A percentile compares a stretch with the other conserved stretches of the same genome.
Conservation (phyloP, 2,329 filamentous ascomycete species). For the Aspergillus brunneoviolaceus region DNA sequence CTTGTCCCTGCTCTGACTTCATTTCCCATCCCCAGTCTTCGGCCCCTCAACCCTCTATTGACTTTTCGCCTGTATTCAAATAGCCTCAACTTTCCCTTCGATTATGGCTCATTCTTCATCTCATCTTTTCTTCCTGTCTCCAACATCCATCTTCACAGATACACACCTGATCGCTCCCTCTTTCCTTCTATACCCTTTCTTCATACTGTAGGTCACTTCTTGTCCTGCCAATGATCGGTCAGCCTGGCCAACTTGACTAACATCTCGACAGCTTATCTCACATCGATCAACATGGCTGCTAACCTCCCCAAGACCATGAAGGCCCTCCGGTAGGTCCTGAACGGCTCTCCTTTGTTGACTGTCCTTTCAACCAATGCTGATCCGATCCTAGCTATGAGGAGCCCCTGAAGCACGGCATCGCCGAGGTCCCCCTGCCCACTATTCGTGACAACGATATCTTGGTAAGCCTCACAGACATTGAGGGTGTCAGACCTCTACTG, state of each 20-base stretch:
- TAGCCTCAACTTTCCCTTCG: constrained; percentile 8
- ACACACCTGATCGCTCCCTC: neutral
- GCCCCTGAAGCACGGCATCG: constrained; percentile 61
- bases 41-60: neutral
- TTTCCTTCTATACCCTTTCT: neutral
- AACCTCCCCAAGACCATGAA: constrained; percentile 58
- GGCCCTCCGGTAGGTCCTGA: constrained; percentile 55
- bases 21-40: neutral
- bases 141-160: neutral
- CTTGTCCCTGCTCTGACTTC: neutral
- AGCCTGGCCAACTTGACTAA: neutral
- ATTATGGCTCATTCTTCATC: constrained; percentile 5
- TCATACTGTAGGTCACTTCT: neutral
- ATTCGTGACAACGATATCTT: constrained; percentile 61
- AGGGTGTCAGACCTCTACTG: neutral
- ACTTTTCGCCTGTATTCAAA: constrained; percentile 3
- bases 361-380: neutral
- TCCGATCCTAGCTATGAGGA: constrained; percentile 54
- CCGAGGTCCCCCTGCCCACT: constrained; percentile 61
- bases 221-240: no score
- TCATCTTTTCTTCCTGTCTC: constrained; percentile 1
- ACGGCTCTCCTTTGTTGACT: neutral
- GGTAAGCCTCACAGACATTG: constrained; percentile 32
- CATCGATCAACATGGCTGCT: constrained; percentile 31
- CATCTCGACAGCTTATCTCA: neutral